Evolutionary conservation across 1,284 basidiomycete species (phyloP).

Genomic region (Ceratobasidium sp.): DNA sequence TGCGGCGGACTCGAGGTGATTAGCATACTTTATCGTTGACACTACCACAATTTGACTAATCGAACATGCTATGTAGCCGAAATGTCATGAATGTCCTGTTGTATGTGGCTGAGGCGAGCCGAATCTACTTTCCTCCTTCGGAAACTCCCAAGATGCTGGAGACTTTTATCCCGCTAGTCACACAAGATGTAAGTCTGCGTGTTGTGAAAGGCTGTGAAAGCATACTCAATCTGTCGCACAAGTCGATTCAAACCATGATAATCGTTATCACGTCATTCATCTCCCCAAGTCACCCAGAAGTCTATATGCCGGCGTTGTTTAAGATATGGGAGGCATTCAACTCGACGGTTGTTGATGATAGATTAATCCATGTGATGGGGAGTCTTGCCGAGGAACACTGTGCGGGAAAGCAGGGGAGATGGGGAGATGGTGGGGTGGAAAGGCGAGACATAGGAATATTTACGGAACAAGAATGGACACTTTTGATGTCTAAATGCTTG

Average conservation of each 20-base stretch:
- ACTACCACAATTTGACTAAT: neutral
- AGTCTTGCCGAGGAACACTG: constrained; percentile 80
- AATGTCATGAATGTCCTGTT: constrained; percentile 59
- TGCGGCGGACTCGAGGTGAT: constrained; percentile 14
- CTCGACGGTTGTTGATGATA: constrained; percentile 70
- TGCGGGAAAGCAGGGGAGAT: constrained; percentile 60
- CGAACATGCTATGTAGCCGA: constrained; percentile 1
- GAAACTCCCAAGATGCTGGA: constrained; percentile 77
- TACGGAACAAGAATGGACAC: constrained; percentile 83
- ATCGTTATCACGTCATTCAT: constrained; percentile 79
- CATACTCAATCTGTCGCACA: constrained; percentile 23
- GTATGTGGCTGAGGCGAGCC: constrained; percentile 70
- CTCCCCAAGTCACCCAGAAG: constrained; percentile 68
- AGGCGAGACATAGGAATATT: constrained; percentile 90
- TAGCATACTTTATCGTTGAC: constrained; percentile 39
- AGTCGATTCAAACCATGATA: constrained; percentile 71
- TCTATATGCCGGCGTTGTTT: constrained; percentile 77
- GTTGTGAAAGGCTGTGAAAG: neutral
- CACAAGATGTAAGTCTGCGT: constrained; percentile 59
- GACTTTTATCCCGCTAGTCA: constrained; percentile 70
- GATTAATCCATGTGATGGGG: constrained; percentile 82
- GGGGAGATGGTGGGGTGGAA: constrained; percentile 60
- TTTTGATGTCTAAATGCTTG: constrained; percentile 86
- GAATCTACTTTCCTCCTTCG: constrained; percentile 68
- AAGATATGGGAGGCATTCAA: constrained; percentile 82